Base-by-base conservation (phyloP, 768 basidiomycete genomes). In the Asterophora parasitica region DNA sequence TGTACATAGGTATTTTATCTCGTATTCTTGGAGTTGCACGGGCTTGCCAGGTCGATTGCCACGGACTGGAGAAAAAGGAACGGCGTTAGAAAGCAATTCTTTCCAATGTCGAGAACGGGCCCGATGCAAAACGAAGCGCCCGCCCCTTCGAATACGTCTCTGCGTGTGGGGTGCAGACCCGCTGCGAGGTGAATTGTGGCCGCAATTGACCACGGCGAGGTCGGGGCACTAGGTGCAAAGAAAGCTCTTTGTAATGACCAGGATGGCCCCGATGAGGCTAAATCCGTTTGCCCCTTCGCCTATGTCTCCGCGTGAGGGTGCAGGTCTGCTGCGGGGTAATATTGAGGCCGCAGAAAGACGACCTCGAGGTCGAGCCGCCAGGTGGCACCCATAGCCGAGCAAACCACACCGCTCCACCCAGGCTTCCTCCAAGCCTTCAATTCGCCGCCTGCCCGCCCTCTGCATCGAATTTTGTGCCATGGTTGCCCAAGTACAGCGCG, bases 1-100 rank as follows among this genome's bases (percentile, higher is more conserved):
- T 64, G 93, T 96, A 76, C 95, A 99, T 55, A 99, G 81, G 68
- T 94, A 92, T 70, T 93, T 95, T 81, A 99, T 98, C 76, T 99
- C 95, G 75, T 94, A 96, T 70, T 99, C 95, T 65, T 92, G 89
- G 56, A 99, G 78, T 65, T 94, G 92, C 40, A 99, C 95, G 36
- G 94, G 92, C 72, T 97, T 98, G 58, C 95, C 95, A 38, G 95
- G 95, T 70, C 96, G 81, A 77, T 98, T 96, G 51, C 95, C 95
- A 65, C 95, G 89, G 58, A 99, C 95, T 96, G 65, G 42, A 49
- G 53, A 45, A 54, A 54, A 52, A 52, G 59, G 55, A 54, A 53
- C 50, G 54, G 46, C 30, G 36, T 53, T 52, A 55, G 44, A 38
- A 41, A 48, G 36, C 37, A 23, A 7, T 8, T 23, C 43, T 48